A percentile compares a stretch with the other conserved stretches of the same genome.
phyloP scores from a whole-genome alignment of 768 basidiomycete genomes.

The Auriculariales sp. region DNA sequence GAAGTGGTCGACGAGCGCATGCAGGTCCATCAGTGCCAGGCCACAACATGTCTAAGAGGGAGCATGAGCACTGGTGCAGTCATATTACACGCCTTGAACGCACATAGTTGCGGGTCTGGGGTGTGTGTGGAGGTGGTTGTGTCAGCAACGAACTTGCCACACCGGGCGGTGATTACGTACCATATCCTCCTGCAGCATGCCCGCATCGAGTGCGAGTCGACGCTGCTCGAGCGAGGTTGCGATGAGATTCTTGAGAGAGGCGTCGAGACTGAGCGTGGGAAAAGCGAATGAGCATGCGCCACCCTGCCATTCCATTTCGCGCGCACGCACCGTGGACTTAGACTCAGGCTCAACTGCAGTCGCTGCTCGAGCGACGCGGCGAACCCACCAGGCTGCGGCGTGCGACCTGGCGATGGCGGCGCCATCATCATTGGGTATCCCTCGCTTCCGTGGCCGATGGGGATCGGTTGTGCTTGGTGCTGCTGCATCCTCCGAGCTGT shows the following conservation, averaged over 20 bases:
- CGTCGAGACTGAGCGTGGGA: background rate
- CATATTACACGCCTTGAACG: background rate
- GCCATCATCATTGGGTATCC: too few relatives aligned
- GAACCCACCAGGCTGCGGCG: too few relatives aligned
- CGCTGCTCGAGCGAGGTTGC: background rate
- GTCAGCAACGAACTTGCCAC: too few relatives aligned
- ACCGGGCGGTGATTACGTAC: background rate
- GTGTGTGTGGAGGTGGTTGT: too few relatives aligned
- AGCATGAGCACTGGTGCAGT: slow-evolving; percentile 19
- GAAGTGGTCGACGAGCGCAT: slow-evolving; percentile 36
- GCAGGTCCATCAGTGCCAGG: slow-evolving; percentile 28
- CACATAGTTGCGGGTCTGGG: too few relatives aligned
- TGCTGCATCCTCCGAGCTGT: too few relatives aligned
- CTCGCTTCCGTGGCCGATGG: too few relatives aligned
- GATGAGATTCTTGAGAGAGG: background rate
- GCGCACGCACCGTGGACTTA: background rate
- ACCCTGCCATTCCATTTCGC: background rate
- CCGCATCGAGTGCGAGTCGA: too few relatives aligned
- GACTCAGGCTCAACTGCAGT: background rate
- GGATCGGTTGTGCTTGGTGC: too few relatives aligned
- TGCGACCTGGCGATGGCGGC: too few relatives aligned
- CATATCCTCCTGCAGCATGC: background rate
- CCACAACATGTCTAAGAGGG: slow-evolving; percentile 36
- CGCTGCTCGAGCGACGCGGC: background rate
- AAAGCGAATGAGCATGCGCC: background rate